phyloP scores from a whole-genome alignment of 768 basidiomycete genomes.

The Tricholoma furcatifolium region DNA sequence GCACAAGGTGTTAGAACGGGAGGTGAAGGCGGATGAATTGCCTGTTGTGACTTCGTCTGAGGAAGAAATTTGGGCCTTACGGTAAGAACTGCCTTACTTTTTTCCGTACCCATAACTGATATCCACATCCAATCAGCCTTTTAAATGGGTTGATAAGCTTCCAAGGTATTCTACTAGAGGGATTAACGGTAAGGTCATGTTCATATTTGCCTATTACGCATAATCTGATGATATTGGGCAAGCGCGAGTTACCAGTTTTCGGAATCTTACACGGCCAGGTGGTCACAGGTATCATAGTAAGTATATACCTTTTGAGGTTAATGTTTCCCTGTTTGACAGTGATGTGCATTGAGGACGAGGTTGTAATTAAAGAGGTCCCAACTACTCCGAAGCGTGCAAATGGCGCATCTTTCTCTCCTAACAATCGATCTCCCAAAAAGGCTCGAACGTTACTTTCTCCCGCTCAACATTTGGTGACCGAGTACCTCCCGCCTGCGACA shows the following conservation, averaged over 20 bases:
- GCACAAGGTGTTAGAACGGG: slow-evolving; percentile 75
- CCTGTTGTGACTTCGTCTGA: slow-evolving; percentile 45
- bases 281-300: slow-evolving; percentile 74
- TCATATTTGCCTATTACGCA: background rate
- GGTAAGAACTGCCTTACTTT: slow-evolving; percentile 38
- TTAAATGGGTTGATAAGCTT: slow-evolving; percentile 71
- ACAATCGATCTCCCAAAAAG: slow-evolving; percentile 15
- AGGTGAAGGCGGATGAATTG: slow-evolving; percentile 60
- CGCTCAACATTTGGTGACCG: slow-evolving; percentile 15
- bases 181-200: slow-evolving; percentile 46
- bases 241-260: slow-evolving; percentile 88
- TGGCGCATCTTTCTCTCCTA: background rate
- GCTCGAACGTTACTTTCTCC: slow-evolving; percentile 18
- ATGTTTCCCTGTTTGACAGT: background rate
- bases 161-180: slow-evolving; percentile 44
- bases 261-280: slow-evolving; percentile 65
- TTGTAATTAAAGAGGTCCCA: slow-evolving; percentile 26
- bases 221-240: background rate
- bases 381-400: slow-evolving; percentile 7
- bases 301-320: slow-evolving; percentile 13
- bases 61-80: slow-evolving; percentile 80
- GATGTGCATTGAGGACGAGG: slow-evolving; percentile 47
- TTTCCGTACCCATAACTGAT: background rate
- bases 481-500: slow-evolving; percentile 4
- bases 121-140: slow-evolving; percentile 43